phyloP scores from a whole-genome alignment of 805 yeast genomes.

The Saturnispora besseyi region DNA sequence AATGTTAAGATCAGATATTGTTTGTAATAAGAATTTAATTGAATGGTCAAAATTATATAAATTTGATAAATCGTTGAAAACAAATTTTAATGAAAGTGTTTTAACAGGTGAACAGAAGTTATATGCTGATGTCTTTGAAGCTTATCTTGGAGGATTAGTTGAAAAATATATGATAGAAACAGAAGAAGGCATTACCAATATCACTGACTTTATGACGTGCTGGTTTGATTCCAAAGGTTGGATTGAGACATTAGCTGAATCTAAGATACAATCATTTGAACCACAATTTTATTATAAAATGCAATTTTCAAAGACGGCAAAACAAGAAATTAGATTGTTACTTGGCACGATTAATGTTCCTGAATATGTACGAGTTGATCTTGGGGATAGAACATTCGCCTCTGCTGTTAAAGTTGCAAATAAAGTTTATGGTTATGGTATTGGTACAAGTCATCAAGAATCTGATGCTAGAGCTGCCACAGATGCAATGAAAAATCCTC shows the following conservation, averaged over 20 bases:
- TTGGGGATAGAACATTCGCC: conserved; percentile 13
- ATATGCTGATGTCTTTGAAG: conserved; percentile 87
- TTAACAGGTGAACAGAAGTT: conserved; percentile 55
- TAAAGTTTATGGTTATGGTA: conserved; percentile 63
- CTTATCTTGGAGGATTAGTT: conserved; percentile 80
- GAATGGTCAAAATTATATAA: conserved; percentile 65
- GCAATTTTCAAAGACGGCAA: conserved; percentile 23
- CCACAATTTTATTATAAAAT: conserved; percentile 11
- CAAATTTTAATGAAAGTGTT: conserved; percentile 31
- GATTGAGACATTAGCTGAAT: conserved; percentile 44
- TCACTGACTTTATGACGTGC: conserved; percentile 27
- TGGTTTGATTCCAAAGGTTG: conserved; percentile 44
- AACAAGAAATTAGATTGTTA: conserved; percentile 55
- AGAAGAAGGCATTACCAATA: conserved; percentile 42
- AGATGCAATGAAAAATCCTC: conserved; percentile 36
- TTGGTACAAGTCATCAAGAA: conserved; percentile 56
- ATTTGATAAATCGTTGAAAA: conserved; percentile 47
- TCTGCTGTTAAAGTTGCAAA: conserved; percentile 56
- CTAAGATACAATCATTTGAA: conserved; percentile 11
- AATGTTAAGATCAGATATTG: conserved; percentile 55
- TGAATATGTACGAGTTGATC: conserved; percentile 33
- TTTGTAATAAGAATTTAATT: conserved; percentile 62
- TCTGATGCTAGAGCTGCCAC: conserved; percentile 84
- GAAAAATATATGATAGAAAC: conserved; percentile 32
- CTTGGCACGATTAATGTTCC: conserved; percentile 43